phyloP scores from a whole-genome alignment of 768 basidiomycete genomes.

The Mycena galopus region DNA sequence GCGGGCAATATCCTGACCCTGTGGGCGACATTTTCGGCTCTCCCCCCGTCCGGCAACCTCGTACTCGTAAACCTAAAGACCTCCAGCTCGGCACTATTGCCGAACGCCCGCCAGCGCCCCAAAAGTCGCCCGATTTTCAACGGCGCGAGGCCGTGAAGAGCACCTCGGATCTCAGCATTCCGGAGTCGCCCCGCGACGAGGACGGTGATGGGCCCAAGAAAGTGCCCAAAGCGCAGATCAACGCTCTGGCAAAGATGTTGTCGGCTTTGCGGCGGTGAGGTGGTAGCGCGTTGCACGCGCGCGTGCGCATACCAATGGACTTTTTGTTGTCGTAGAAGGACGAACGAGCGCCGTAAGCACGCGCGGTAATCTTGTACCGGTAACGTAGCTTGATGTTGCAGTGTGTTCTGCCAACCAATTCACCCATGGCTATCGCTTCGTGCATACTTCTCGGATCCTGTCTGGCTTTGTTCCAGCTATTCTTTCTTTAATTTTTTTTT shows the following conservation, averaged over 20 bases:
- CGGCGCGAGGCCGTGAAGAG: conserved; percentile 79
- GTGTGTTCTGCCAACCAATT: conserved; percentile 43
- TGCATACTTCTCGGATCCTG: conserved; percentile 27
- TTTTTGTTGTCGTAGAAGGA: conserved; percentile 32
- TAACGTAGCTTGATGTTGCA: conserved; percentile 63
- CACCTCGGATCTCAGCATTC: conserved; percentile 70
- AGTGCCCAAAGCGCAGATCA: conserved; percentile 92
- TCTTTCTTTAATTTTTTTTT: conserved; percentile 36
- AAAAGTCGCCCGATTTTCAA: conserved; percentile 61
- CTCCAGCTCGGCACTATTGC: conserved; percentile 79
- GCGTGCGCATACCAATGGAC: conserved; percentile 34
- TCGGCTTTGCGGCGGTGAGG: conserved; percentile 80
- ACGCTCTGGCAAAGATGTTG: conserved; percentile 92
- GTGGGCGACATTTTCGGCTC: conserved; percentile 74
- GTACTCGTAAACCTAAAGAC: conserved; percentile 78
- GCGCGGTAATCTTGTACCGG: conserved; percentile 56
- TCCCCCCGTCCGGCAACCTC: conserved; percentile 72
- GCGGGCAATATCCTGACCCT: conserved; percentile 67
- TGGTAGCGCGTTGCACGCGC: conserved; percentile 17
- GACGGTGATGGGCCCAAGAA: conserved; percentile 71
- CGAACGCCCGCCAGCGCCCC: conserved; percentile 67
- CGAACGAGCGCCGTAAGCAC: conserved; percentile 38
- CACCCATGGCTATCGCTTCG: conserved; percentile 35
- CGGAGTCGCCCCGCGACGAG: conserved; percentile 54
- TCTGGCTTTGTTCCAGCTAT: conserved; percentile 40